A percentile compares a stretch with the other conserved stretches of the same genome.
phyloP scores from a whole-genome alignment of 352 stramenopile genomes.

The Achlya hypogyna region DNA sequence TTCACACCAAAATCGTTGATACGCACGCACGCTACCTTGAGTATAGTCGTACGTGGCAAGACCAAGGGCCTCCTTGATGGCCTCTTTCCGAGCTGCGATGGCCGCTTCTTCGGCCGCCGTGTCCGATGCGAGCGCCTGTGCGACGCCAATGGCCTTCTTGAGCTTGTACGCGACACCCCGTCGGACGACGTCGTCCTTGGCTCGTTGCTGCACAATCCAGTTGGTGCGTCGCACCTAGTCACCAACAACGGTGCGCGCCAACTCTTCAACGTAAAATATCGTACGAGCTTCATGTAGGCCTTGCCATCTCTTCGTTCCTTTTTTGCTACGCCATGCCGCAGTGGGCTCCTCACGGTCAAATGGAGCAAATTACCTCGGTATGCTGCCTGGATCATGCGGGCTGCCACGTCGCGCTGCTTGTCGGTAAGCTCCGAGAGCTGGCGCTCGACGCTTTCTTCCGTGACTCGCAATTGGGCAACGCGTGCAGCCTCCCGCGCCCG shows the following conservation, averaged over 20 bases:
- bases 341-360: neutral
- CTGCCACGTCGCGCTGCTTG: conserved; percentile 4
- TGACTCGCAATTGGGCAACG: neutral
- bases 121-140: conserved; percentile 7
- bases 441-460: neutral
- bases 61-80: conserved; percentile 1
- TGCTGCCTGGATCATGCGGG: conserved; percentile 11
- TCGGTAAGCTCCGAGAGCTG: neutral
- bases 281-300: conserved; percentile 15
- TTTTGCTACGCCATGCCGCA: neutral
- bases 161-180: conserved; percentile 15
- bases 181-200: conserved; percentile 16
- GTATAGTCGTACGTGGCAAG: conserved; percentile 11
- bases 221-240: conserved; percentile 10
- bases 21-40: neutral
- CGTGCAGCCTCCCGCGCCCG: neutral
- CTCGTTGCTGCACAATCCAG: conserved; percentile 12
- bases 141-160: conserved; percentile 11
- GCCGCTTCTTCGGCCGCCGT: neutral
- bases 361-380: conserved; percentile 4
- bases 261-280: neutral
- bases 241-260: neutral
- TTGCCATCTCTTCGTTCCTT: conserved; percentile 3
- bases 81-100: neutral
- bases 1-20: neutral